Evolutionary conservation across 2,329 filamentous ascomycete species (phyloP), one percentile per base, ranked within the genome.

Genomic region (Grosmannia clavigera): DNA sequence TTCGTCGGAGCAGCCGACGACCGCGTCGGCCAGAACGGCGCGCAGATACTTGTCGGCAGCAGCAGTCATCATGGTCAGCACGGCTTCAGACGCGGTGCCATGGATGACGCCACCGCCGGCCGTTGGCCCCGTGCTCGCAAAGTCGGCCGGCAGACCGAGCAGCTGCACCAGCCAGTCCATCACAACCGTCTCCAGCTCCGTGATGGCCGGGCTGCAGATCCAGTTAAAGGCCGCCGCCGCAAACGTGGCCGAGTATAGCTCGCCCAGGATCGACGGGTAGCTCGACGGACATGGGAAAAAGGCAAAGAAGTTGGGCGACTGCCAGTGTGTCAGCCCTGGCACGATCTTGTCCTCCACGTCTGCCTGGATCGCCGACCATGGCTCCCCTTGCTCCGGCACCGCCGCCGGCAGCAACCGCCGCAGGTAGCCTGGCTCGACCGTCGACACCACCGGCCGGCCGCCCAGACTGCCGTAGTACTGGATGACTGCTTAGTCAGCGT

Each of bases 191-290:
- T 97, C 92, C 55, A 97, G 81, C 75, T 97, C 92, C 0, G 92
- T 97, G 22, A 94, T 86, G 7, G 88, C 91, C 0, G 92, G 92
- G 6, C 86, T 91, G 74, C 92, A 96, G 64, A 96, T 85, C 92
- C 92, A 97, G 74, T 97, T 97, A 79, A 97, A 97, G 48, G 90
- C 90, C 1, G 92, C 90, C 19, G 89, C 89, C 14, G 85, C 94
- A 74, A 96, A 92, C 7, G 90, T 87, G 5, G 89, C 86, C 52
- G 85, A 90, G 77, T 96, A 97, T 76, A 97, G 85, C 74, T 97
- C 92, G 25, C 90, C 92, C 12, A 97, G 80, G 71, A 96, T 92
- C 33, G 85, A 83, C 0, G 92, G 91, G 70, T 87, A 96, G 43
- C 87, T 89, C 58, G 86, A 85, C 29, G 83, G 85, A 57, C 90